A percentile compares a stretch with the other conserved stretches of the same genome.
Evolutionary conservation across 257 asterid genomes (phyloP).

Genomic region (Gentiana dahurica): DNA sequence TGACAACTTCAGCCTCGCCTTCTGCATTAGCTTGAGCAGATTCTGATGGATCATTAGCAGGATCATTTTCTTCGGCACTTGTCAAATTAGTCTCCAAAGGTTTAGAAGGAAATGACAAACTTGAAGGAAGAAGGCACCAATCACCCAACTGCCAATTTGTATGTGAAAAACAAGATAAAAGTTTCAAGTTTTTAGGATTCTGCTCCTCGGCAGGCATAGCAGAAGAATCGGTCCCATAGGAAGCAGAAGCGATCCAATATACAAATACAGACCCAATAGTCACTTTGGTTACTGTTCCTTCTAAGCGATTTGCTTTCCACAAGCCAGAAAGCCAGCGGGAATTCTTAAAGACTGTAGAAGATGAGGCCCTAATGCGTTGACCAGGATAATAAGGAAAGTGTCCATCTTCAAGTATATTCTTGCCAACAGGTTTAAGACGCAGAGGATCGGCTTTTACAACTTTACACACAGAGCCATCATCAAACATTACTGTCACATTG

Average conservation of each 20-base stretch:
- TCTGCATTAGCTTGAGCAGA: constrained; percentile 53
- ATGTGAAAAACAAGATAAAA: constrained; percentile 83
- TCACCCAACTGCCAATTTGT: constrained; percentile 96
- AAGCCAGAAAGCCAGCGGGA: constrained; percentile 90
- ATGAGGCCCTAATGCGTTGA: constrained; percentile 80
- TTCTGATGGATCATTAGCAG: constrained; percentile 50
- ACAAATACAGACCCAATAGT: constrained; percentile 85
- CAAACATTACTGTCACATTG: constrained; percentile 83
- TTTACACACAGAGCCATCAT: constrained; percentile 93
- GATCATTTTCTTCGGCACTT: constrained; percentile 34
- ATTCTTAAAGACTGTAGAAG: constrained; percentile 92
- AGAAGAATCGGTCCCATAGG: constrained; percentile 77
- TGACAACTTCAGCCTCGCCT: constrained; percentile 49
- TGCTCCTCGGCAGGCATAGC: constrained; percentile 87
- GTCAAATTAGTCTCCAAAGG: constrained; percentile 33
- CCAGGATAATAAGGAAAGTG: constrained; percentile 97
- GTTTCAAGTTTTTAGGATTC: constrained; percentile 69
- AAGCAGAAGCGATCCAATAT: constrained; percentile 98
- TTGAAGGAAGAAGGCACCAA: constrained; percentile 81
- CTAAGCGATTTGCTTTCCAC: constrained; percentile 84
- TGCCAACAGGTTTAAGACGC: constrained; percentile 72
- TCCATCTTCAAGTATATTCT: constrained; percentile 73
- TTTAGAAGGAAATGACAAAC: constrained; percentile 19
- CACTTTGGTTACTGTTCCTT: constrained; percentile 91
- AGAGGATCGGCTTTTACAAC: constrained; percentile 86